phyloP scores from a whole-genome alignment of 2,329 filamentous ascomycete genomes.

The Phoma herbarum region DNA sequence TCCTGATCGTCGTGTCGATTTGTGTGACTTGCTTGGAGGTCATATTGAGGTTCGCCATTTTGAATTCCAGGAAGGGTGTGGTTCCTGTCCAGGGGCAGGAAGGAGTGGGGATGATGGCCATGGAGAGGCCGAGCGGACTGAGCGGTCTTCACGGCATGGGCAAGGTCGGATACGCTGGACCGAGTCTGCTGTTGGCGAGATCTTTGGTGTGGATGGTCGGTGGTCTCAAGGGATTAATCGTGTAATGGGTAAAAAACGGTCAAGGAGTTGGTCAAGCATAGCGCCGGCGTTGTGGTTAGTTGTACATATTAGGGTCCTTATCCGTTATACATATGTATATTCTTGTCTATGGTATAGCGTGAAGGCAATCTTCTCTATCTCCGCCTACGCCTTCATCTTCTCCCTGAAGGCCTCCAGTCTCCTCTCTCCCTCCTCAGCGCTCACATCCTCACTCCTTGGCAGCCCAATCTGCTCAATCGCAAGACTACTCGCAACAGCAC shows the following conservation, averaged over 20 bases:
- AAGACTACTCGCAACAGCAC: slow-evolving; percentile 34
- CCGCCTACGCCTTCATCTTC: background rate
- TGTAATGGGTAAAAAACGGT: background rate
- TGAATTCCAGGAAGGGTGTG: slow-evolving; percentile 38
- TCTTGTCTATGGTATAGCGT: too few relatives aligned
- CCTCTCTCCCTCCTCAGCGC: background rate
- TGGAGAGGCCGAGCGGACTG: background rate
- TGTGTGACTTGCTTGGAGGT: slow-evolving; percentile 91
- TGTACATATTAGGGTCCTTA: background rate
- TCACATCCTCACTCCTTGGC: slow-evolving; percentile 2
- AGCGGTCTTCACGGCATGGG: slow-evolving; percentile 21
- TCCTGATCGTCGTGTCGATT: slow-evolving; percentile 90
- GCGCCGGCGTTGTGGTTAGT: background rate
- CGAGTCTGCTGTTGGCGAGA: slow-evolving; percentile 39
- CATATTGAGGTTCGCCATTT: slow-evolving; percentile 73
- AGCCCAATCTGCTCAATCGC: slow-evolving; percentile 37
- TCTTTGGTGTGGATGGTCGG: slow-evolving; percentile 35
- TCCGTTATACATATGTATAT: background rate
- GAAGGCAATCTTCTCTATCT: too few relatives aligned
- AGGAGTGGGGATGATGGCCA: background rate
- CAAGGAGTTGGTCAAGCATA: background rate
- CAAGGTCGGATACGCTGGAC: slow-evolving; percentile 36
- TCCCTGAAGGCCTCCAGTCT: background rate
- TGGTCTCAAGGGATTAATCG: slow-evolving; percentile 31
- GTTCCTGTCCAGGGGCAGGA: slow-evolving; percentile 10